Evolutionary conservation across 1,139 yeast genomes (phyloP).

Genomic region (Pneumocystis sp.): DNA sequence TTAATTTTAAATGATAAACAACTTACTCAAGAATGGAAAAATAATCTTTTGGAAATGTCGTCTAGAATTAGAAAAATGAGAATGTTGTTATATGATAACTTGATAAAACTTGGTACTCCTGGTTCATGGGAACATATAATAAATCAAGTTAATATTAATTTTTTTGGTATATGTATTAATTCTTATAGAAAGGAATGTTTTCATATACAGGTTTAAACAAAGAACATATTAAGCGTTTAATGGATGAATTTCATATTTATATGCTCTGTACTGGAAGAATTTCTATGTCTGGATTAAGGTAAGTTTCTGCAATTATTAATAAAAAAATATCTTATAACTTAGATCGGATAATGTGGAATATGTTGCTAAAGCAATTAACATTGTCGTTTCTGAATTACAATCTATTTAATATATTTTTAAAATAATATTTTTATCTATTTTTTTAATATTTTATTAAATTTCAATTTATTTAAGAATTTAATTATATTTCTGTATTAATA

Average conservation of each 20-base stretch:
- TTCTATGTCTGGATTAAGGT: conserved; percentile 75
- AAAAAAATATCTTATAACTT: not conserved
- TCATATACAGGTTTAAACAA: conserved; percentile 70
- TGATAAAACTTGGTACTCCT: conserved; percentile 40
- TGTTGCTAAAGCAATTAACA: conserved; percentile 52
- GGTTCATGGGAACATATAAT: conserved; percentile 78
- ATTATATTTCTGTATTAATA: no score
- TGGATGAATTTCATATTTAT: conserved; percentile 62
- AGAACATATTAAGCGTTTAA: conserved; percentile 54
- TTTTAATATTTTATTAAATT: not conserved
- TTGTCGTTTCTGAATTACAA: conserved; percentile 12
- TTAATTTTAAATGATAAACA: conserved; percentile 48
- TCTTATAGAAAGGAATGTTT: conserved; percentile 78
- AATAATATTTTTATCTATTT: not conserved
- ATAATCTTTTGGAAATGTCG: conserved; percentile 63
- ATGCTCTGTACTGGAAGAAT: conserved; percentile 82
- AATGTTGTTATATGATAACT: conserved; percentile 30
- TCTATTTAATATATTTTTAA: not conserved
- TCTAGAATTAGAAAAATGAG: conserved; percentile 66
- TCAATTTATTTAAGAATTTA: no score
- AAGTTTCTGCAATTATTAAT: not conserved
- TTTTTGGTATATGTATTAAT: not conserved
- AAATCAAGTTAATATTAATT: conserved; percentile 41
- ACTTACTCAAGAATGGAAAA: conserved; percentile 53
- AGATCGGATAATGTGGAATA: conserved; percentile 57